These are phyloP conservation scores for Globisporangium mamillatum DNA, from an alignment of 352 stramenopile genomes.

Conservation along the genomic window DNA sequence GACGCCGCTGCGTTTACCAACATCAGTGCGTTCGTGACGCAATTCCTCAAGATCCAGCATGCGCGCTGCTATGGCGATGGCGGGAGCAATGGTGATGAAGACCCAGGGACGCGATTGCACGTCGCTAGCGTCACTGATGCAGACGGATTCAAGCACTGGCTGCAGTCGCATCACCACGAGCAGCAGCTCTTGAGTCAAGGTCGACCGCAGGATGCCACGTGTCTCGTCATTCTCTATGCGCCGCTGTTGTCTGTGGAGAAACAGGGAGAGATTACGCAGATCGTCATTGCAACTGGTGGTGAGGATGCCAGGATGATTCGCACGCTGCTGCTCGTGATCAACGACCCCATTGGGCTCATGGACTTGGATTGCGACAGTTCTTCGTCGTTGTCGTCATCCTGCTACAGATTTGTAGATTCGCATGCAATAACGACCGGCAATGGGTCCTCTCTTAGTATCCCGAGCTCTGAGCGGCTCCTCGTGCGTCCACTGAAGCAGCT, in stretches of 20 bases:
- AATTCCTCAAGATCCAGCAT: constrained; percentile 3
- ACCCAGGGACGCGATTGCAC: neutral
- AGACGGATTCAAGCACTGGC: constrained; percentile 9
- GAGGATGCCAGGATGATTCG: neutral
- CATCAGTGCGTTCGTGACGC: constrained; percentile 9
- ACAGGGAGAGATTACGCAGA: constrained; percentile 2
- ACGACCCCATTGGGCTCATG: constrained; percentile 11
- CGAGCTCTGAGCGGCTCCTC: constrained; percentile 14
- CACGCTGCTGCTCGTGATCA: constrained; percentile 17
- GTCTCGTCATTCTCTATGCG: constrained; percentile 16
- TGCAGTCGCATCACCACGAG: constrained; percentile 6
- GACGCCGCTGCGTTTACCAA: neutral
- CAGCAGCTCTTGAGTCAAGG: neutral
- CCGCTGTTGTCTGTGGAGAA: neutral
- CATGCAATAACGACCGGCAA: neutral
- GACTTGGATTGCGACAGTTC: neutral
- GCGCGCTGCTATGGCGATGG: neutral
- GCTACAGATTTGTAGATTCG: constrained; percentile 7
- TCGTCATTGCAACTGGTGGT: neutral
- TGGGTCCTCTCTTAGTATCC: neutral
- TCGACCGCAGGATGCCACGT: neutral
- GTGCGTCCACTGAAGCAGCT: constrained; percentile 38
- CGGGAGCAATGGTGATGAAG: neutral
- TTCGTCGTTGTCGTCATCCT: neutral
- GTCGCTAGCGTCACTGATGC: neutral